A percentile compares a stretch with the other conserved stretches of the same genome.
These are phyloP conservation scores for Echeveria elegans DNA, from an alignment of 164 flowering plant species.

Conservation along the genomic window DNA sequence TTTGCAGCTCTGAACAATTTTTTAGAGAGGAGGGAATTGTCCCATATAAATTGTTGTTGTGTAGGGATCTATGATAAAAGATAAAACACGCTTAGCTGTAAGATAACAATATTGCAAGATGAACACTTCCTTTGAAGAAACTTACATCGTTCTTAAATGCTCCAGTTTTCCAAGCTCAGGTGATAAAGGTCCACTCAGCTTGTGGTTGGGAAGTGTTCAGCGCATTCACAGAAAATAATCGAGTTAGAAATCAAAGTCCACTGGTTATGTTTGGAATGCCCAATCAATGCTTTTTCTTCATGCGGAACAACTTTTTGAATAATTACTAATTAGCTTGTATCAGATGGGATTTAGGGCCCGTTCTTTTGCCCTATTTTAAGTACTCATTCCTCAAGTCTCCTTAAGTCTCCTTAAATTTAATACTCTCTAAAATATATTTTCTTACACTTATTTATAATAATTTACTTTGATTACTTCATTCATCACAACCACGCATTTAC, in stretches of 20 bases:
- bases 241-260: neutral
- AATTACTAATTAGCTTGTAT: neutral
- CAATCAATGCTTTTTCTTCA: neutral
- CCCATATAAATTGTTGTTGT: constrained; percentile 79
- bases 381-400: too few relatives aligned
- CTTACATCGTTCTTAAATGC: constrained; percentile 66
- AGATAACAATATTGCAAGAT: neutral
- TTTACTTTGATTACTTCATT: too few relatives aligned
- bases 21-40: constrained; percentile 70
- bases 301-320: neutral
- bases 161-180: constrained; percentile 88
- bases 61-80: constrained; percentile 49
- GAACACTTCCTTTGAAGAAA: constrained; percentile 7
- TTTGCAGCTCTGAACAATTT: constrained; percentile 70
- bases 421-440: too few relatives aligned
- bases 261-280: neutral
- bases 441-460: too few relatives aligned
- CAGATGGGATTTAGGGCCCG: too few relatives aligned
- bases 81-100: neutral
- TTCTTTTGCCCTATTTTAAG: too few relatives aligned
- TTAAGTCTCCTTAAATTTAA: too few relatives aligned
- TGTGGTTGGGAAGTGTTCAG: constrained; percentile 72
- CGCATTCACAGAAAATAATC: constrained; percentile 1
- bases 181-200: constrained; percentile 74
- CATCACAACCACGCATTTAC: too few relatives aligned